phyloP scores from a whole-genome alignment of 2,329 filamentous ascomycete species.

The Penicillium sp. region DNA sequence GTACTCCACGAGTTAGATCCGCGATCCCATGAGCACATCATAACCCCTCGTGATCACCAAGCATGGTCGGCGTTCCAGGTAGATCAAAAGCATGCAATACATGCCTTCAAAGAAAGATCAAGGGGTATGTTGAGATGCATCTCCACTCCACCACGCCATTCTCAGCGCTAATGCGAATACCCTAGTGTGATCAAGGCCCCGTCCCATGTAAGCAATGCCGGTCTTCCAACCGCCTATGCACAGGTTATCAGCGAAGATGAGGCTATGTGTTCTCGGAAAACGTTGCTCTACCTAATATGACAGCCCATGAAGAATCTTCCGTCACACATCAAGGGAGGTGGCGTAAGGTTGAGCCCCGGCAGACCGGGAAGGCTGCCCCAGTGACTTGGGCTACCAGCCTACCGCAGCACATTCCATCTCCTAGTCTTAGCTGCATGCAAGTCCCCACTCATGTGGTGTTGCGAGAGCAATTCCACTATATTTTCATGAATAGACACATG shows the following conservation, averaged over 20 bases:
- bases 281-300: neutral
- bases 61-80: slow-evolving; percentile 2
- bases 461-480: neutral
- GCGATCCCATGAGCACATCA: neutral
- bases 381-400: neutral
- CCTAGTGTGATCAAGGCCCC: neutral
- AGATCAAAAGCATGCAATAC: slow-evolving; percentile 1
- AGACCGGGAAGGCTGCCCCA: neutral
- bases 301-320: neutral
- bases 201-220: slow-evolving; percentile 1
- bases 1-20: neutral
- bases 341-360: neutral
- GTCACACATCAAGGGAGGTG: slow-evolving; percentile 1
- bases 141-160: neutral
- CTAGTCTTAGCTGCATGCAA: neutral
- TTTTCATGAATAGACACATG: neutral
- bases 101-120: neutral
- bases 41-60: neutral
- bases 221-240: neutral
- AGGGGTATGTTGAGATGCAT: neutral
- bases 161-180: neutral
- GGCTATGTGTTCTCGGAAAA: neutral
- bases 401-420: neutral
- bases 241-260: neutral
- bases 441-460: neutral